Conservation (phyloP, 805 yeast genomes). For the Kuraishia capsulata region DNA sequence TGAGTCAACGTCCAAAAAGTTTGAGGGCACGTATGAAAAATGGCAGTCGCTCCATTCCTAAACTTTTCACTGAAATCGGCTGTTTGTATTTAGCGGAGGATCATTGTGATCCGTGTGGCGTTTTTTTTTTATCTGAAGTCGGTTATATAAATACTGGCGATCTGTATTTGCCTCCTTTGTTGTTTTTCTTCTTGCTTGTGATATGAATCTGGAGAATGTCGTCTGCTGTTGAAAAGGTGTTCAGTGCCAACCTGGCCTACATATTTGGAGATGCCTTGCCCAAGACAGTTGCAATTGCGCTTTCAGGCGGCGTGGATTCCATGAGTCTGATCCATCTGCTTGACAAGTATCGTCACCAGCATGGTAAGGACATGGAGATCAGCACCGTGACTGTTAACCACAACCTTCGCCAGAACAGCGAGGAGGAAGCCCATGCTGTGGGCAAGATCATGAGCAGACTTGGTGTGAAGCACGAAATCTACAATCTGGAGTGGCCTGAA, state of each 20-base stretch:
- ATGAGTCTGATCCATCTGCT: slow-evolving; percentile 55
- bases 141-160: too few species aligned
- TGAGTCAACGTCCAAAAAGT: neutral
- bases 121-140: too few species aligned
- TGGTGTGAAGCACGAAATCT: slow-evolving; percentile 16
- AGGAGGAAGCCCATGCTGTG: slow-evolving; percentile 38
- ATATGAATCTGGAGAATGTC: too few species aligned
- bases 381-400: slow-evolving; percentile 65
- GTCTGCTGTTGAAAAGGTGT: neutral
- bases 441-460: slow-evolving; percentile 9
- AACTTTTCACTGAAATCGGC: too few species aligned
- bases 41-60: slow-evolving; percentile 1
- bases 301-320: slow-evolving; percentile 81
- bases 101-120: too few species aligned
- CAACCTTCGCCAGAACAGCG: slow-evolving; percentile 37
- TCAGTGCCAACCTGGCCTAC: neutral
- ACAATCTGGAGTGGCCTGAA: slow-evolving; percentile 11
- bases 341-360: slow-evolving; percentile 20
- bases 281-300: slow-evolving; percentile 38
- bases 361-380: slow-evolving; percentile 20
- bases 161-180: too few species aligned
- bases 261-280: neutral
- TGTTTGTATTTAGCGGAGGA: too few species aligned
- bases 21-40: neutral
- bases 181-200: too few species aligned